A percentile compares a stretch with the other conserved stretches of the same genome.
Evolutionary conservation across 257 asterid species (phyloP).

Genomic region (Ajuga chamaepitys): DNA sequence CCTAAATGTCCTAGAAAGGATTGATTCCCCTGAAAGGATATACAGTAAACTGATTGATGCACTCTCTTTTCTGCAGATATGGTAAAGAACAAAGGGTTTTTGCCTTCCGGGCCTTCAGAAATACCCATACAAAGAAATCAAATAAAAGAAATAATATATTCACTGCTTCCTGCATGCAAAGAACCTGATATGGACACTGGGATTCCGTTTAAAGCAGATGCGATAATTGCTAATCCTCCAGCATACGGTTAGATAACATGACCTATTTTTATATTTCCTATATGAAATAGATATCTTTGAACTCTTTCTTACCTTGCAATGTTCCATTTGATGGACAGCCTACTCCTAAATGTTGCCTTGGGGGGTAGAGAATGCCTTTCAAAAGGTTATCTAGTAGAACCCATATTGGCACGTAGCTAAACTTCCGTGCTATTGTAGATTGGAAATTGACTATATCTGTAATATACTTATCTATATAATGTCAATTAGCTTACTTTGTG

Average conservation of each 20-base stretch:
- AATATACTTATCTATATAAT: not conserved
- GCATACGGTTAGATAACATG: conserved; percentile 61
- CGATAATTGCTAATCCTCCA: conserved; percentile 90
- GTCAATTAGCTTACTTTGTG: not conserved
- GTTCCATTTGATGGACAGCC: not conserved
- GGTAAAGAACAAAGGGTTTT: conserved; percentile 97
- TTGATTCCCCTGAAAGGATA: not conserved
- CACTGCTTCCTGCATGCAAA: conserved; percentile 80
- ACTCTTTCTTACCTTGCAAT: not conserved
- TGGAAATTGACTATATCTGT: not conserved
- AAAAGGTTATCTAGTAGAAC: not conserved
- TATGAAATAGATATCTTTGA: not conserved
- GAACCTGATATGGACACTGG: conserved; percentile 86
- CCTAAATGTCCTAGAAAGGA: not conserved
- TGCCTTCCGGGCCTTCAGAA: conserved; percentile 99
- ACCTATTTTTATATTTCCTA: not conserved
- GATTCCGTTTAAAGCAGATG: conserved; percentile 84
- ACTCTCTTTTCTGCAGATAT: conserved; percentile 52
- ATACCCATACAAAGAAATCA: conserved; percentile 79
- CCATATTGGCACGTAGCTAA: not conserved
- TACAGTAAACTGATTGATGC: not conserved
- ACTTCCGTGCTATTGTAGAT: not conserved
- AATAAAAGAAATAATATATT: conserved; percentile 75
- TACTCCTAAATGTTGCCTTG: not conserved
- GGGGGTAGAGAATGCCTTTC: not conserved